A percentile compares a stretch with the other conserved stretches of the same genome.
Conservation (phyloP, 768 basidiomycete species). For the Podaxis carcinomalis region DNA sequence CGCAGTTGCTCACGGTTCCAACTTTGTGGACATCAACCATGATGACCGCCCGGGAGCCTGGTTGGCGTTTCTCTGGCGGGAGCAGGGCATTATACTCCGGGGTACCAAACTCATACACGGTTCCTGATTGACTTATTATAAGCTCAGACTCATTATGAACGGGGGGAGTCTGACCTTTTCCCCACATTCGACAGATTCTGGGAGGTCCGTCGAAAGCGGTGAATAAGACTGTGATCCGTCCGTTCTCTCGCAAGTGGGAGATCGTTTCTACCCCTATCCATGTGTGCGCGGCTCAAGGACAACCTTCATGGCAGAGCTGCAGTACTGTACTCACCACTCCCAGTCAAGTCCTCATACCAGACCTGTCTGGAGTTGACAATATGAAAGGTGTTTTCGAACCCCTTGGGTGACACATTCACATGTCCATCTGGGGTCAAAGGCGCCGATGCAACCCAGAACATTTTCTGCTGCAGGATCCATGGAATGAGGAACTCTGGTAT, state of each 20-base stretch:
- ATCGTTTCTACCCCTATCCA: conserved; percentile 50
- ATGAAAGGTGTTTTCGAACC: conserved; percentile 43
- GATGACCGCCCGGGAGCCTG: conserved; percentile 54
- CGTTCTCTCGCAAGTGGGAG: conserved; percentile 60
- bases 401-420: conserved; percentile 63
- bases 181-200: conserved; percentile 55
- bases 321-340: conserved; percentile 42
- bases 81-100: conserved; percentile 48
- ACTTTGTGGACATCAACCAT: conserved; percentile 55
- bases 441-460: conserved; percentile 63
- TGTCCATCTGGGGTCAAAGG: conserved; percentile 55
- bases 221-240: conserved; percentile 58
- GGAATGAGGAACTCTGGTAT: conserved; percentile 44
- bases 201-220: conserved; percentile 58
- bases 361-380: conserved; percentile 42
- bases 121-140: conserved; percentile 29
- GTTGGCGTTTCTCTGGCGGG: conserved; percentile 37
- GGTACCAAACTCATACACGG: conserved; percentile 53
- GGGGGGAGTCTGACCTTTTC: conserved; percentile 36
- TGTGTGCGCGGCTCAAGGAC: background rate
- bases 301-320: background rate
- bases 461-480: conserved; percentile 53
- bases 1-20: conserved; percentile 24
- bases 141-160: background rate
- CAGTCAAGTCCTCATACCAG: conserved; percentile 69